These are phyloP conservation scores for Urochloa ruziziensis DNA, from an alignment of 176 grass and related monocot genomes.

Conservation along the genomic window DNA sequence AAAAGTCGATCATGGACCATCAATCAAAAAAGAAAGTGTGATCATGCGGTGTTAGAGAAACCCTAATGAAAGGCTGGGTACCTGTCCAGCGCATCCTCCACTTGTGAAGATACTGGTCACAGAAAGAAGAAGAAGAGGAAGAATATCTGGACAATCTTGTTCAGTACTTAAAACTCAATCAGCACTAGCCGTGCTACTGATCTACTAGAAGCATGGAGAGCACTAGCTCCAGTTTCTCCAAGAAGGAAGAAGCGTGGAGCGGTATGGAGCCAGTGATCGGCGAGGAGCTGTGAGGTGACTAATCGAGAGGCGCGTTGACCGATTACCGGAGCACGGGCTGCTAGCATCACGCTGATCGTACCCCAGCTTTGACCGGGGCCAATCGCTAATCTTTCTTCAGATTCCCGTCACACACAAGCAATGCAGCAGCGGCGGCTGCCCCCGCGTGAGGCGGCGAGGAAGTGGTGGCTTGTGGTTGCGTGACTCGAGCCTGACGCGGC, in stretches of 20 bases:
- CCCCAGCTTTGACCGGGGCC: neutral
- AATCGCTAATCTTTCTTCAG: neutral
- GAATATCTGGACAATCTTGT: neutral
- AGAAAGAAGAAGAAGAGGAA: neutral
- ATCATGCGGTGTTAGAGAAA: neutral
- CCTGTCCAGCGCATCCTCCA: neutral
- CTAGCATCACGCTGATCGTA: neutral
- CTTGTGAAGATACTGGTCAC: neutral
- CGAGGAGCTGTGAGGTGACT: neutral
- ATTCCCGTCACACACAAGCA: no score
- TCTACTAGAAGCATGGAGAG: neutral
- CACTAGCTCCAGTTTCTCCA: no score
- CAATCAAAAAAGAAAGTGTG: neutral
- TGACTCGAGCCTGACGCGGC: conserved; percentile 5
- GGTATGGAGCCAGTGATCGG: no score
- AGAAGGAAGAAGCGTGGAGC: neutral
- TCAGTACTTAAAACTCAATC: neutral
- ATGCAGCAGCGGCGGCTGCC: neutral
- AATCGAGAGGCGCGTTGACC: neutral
- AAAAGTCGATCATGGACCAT: neutral
- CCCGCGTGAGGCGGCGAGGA: neutral
- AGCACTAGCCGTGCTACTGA: neutral
- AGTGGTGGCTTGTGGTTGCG: neutral
- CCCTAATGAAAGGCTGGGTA: neutral
- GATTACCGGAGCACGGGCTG: neutral